These are phyloP conservation scores for Ilex paraguariensis DNA, from an alignment of 305 asterid species.

Conservation along the genomic window DNA sequence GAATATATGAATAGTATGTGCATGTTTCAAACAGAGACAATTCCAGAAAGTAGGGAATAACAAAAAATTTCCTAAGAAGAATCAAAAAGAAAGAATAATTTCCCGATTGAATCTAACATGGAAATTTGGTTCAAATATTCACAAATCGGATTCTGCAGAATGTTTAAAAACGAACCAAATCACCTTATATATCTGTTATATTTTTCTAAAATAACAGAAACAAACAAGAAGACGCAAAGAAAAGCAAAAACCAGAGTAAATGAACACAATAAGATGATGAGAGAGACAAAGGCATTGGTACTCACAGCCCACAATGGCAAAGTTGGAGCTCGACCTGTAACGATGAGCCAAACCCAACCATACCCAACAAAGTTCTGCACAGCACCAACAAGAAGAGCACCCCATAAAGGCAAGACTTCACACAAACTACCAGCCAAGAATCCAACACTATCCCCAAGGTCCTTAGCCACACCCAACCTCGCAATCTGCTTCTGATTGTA, in stretches of 20 bases:
- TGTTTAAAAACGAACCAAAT: background rate
- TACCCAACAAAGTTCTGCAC: slow-evolving; percentile 55
- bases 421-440: slow-evolving; percentile 48
- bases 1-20: no score
- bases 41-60: no score
- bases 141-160: background rate
- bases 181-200: background rate
- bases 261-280: no score
- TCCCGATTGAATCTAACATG: no score
- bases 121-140: no score
- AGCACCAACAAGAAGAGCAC: slow-evolving; percentile 45
- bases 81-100: no score
- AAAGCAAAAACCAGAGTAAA: no score
- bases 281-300: background rate
- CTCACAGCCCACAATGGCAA: slow-evolving; percentile 69
- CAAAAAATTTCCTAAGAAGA: no score
- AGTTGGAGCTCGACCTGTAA: slow-evolving; percentile 40
- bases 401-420: slow-evolving; percentile 57
- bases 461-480: slow-evolving; percentile 58
- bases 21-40: no score
- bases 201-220: no score
- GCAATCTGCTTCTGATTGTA: slow-evolving; percentile 58
- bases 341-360: slow-evolving; percentile 65
- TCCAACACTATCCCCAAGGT: slow-evolving; percentile 65
- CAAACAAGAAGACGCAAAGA: no score